Base-by-base conservation (phyloP, 2,329 filamentous ascomycete species). In the Aspergillus niger region DNA sequence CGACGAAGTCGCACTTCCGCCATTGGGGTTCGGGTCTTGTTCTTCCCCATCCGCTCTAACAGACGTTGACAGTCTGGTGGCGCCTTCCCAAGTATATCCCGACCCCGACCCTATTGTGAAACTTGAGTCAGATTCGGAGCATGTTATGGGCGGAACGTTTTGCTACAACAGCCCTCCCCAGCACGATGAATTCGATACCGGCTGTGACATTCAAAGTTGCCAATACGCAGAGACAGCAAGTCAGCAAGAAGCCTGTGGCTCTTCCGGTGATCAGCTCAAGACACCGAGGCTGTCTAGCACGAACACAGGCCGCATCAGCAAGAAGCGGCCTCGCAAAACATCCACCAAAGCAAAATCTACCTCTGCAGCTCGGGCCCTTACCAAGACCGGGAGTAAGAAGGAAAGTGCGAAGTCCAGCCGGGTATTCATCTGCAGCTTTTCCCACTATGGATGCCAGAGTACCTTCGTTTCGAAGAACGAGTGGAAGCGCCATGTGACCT, bases 401-500 rank as follows among this genome's bases (percentile, higher is more conserved):
- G 30, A 43, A 3, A 58, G 58, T 2, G 10, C 53, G 5, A 17
- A 30, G 24, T 51, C 61, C 8, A 59, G 61, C 39, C 59, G 55
- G 13, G 49, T 66, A 4, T 95, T 94, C 70, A 81, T 83, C 24
- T 98, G 94, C 74, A 87, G 91, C 59, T 92, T 97, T 73, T 80
- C 85, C 30, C 88, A 86, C 58, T 95, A 92, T 59, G 90, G 89
- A 36, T 98, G 94, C 77, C 65, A 63, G 0, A 85, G 87, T 2
- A 87, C 83, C 0, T 97, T 97, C 70, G 83, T 85, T 3, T 88
- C 84, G 67, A 97, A 96, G 79, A 97, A 97, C 72, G 93, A 97
- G 74, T 97, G 94, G 94, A 97, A 97, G 76, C 87, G 94, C 0
- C 94, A 98, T 72, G 86, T 94, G 69, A 80, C 82, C 32, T 90